phyloP scores from a whole-genome alignment of 345 rosid species.

The Jatropha curcas region DNA sequence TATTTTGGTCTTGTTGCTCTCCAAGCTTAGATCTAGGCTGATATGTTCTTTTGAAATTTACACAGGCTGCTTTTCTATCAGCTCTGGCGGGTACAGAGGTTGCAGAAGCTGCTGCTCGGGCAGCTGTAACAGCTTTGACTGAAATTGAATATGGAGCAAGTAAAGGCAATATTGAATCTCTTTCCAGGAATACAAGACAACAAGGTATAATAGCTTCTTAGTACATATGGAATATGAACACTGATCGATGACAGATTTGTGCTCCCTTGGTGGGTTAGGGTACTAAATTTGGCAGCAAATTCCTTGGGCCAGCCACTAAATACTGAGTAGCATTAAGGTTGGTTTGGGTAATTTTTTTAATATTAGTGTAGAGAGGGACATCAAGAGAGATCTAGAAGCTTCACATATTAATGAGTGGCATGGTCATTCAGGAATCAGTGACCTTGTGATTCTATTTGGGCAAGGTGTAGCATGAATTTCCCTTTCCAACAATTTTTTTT shows the following conservation, averaged over 20 bases:
- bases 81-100: conserved; percentile 80
- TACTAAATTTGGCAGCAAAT: too few species aligned
- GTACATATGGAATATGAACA: background rate
- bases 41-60: conserved; percentile 1
- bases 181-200: conserved; percentile 29
- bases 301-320: too few species aligned
- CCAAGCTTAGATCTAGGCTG: background rate
- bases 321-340: background rate
- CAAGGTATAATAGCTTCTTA: conserved; percentile 38
- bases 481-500: too few species aligned
- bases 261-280: background rate
- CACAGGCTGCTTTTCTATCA: conserved; percentile 85
- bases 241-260: background rate
- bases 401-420: background rate
- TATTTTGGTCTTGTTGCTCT: background rate
- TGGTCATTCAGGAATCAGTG: too few species aligned
- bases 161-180: conserved; percentile 29
- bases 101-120: conserved; percentile 83
- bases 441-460: too few species aligned
- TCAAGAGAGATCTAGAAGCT: background rate
- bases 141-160: conserved; percentile 43
- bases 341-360: background rate
- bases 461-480: background rate
- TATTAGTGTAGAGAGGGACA: background rate
- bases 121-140: conserved; percentile 59